Conservation (phyloP, 2,329 filamentous ascomycete species). For the Emericellopsis cladophorae region DNA sequence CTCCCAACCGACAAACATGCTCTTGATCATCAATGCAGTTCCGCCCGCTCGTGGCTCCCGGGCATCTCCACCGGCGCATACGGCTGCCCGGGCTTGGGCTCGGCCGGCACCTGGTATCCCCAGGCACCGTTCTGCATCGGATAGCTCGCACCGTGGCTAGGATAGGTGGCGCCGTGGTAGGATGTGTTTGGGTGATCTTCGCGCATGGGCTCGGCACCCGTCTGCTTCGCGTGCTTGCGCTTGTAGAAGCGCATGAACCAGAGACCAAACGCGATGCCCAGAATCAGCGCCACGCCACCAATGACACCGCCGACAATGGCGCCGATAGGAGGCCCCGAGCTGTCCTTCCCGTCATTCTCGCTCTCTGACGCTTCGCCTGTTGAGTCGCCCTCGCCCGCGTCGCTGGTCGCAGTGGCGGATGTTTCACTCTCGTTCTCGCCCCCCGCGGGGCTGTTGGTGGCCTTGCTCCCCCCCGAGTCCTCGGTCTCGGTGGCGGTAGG, state of each 20-base stretch:
- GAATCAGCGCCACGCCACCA: constrained; percentile 10
- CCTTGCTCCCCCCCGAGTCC: neutral
- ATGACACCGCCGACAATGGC: constrained; percentile 12
- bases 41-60: neutral
- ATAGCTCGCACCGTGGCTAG: neutral
- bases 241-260: constrained; percentile 6
- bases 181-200: neutral
- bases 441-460: no score
- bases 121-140: neutral
- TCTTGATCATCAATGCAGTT: no score
- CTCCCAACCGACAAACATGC: no score
- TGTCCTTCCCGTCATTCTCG: neutral
- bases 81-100: neutral
- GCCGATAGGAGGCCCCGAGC: constrained; percentile 7
- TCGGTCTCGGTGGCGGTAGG: neutral
- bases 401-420: neutral
- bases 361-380: neutral
- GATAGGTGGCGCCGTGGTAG: neutral
- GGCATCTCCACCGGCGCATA: neutral
- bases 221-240: neutral
- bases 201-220: neutral
- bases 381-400: neutral
- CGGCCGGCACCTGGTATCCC: neutral
- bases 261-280: constrained; percentile 7
- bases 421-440: neutral